A percentile compares a stretch with the other conserved stretches of the same genome.
Evolutionary conservation across 257 asterid species (phyloP).

Genomic region (Capsicum rhomboideum): DNA sequence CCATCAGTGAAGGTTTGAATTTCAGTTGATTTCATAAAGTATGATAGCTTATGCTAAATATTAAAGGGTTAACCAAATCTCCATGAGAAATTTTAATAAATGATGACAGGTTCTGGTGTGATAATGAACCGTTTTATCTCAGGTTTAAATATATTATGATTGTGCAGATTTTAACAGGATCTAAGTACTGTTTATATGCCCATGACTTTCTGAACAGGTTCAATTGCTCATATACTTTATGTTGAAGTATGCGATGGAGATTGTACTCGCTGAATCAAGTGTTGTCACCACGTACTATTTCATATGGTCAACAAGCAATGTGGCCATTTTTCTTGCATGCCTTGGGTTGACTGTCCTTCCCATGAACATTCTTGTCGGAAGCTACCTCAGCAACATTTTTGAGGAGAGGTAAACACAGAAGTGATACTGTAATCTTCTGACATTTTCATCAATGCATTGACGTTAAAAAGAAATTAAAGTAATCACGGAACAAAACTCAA

Average conservation of each 20-base stretch:
- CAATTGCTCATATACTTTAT: slow-evolving; percentile 90
- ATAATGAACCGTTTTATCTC: not conserved
- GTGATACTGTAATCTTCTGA: not conserved
- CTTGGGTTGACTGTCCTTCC: slow-evolving; percentile 96
- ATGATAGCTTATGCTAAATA: not conserved
- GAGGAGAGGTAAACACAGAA: slow-evolving; percentile 73
- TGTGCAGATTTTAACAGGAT: not conserved
- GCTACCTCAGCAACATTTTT: slow-evolving; percentile 86
- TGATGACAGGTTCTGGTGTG: not conserved
- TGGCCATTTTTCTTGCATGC: slow-evolving; percentile 77
- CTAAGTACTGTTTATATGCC: not conserved
- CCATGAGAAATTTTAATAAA: not conserved
- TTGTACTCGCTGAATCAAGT: slow-evolving; percentile 92
- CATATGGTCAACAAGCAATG: slow-evolving; percentile 76
- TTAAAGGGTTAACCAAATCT: not conserved
- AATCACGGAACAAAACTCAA: not conserved
- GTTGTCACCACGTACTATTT: slow-evolving; percentile 84
- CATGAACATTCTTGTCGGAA: slow-evolving; percentile 70
- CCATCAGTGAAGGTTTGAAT: slow-evolving; percentile 82
- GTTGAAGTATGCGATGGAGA: slow-evolving; percentile 97
- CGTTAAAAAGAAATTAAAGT: not conserved
- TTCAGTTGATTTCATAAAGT: not conserved
- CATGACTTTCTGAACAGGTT: slow-evolving; percentile 49
- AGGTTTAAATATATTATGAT: not conserved
- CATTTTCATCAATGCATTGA: not conserved